Base-by-base conservation (phyloP, 495 filamentous ascomycete species). In the Penicillium nucicola region DNA sequence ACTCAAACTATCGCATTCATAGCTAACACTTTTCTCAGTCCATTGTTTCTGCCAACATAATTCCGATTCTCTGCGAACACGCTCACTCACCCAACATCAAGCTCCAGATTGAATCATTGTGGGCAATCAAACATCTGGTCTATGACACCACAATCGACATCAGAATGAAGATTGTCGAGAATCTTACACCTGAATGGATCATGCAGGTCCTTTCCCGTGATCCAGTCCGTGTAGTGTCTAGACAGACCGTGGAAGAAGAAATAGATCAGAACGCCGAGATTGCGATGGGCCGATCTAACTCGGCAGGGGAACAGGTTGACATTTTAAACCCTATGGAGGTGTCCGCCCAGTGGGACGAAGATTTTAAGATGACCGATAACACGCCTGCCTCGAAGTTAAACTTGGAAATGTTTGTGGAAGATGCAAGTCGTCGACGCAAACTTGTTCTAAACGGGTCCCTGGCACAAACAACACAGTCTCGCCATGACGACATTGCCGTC, bases 71-170 rank as follows among this genome's bases (percentile, higher is more conserved):
- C 4, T 95, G 90, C 55, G 82, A 88, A 58, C 89, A 96, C 62
- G 90, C 91, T 0, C 88, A 87, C 64, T 90, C 87, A 3, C 70
- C 78, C 46, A 85, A 89, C 58, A 75, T 83, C 5, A 82, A 81
- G 19, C 67, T 97, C 34, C 80, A 87, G 38, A 75, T 93, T 11
- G 88, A 90, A 53, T 88, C 90, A 8, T 67, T 98, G 9, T 97
- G 93, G 93, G 90, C 90, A 15, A 74, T 98, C 39, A 97, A 97
- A 60, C 89, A 96, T 67, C 69, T 96, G 23, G 85, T 93, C 6
- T 76, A 83, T 36, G 78, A 79, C 23, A 79, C 86, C 1, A 71
- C 79, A 18, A 82, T 83, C 40, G 80, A 85, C 13, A 72, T 87
- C 43, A 93, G 92, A 68, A 84, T 84, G 56, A 79, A 77, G 39